Percentiles rank a stretch among this genome's conserved stretches.
These are phyloP conservation scores for Begonia masoniana DNA, from an alignment of 306 rosid genomes.

Conservation along the genomic window DNA sequence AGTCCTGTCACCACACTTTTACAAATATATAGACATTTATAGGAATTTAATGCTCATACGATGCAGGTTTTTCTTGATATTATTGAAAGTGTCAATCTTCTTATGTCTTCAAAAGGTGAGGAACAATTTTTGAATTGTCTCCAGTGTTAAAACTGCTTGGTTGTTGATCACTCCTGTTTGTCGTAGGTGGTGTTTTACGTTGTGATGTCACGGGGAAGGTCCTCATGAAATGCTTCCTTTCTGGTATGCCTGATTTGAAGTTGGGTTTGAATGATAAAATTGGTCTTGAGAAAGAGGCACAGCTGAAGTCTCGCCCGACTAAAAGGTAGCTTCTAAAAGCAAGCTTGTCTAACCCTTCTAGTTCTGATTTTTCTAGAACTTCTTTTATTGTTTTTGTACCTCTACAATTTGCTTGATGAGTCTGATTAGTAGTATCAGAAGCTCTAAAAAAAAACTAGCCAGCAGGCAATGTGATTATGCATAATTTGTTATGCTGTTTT, in stretches of 20 bases:
- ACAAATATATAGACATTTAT: slow-evolving; percentile 6
- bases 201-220: slow-evolving; percentile 91
- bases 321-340: slow-evolving; percentile 50
- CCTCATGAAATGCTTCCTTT: slow-evolving; percentile 92
- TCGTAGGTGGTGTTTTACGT: slow-evolving; percentile 75
- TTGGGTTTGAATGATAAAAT: slow-evolving; percentile 91
- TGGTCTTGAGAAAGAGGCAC: slow-evolving; percentile 96
- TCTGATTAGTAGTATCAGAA: no score
- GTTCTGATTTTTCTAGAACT: no score
- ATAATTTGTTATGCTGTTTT: no score
- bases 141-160: slow-evolving; percentile 5
- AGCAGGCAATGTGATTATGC: no score
- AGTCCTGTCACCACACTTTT: slow-evolving; percentile 1
- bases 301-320: slow-evolving; percentile 70
- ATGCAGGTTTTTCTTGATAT: slow-evolving; percentile 87
- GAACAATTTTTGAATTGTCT: slow-evolving; percentile 7
- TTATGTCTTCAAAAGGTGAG: slow-evolving; percentile 91
- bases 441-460: no score
- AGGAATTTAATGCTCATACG: slow-evolving; percentile 4
- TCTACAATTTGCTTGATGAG: no score
- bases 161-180: slow-evolving; percentile 17
- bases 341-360: background rate
- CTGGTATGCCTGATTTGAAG: slow-evolving; percentile 97
- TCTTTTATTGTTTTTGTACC: no score
- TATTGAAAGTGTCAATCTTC: slow-evolving; percentile 89